These are phyloP conservation scores for Corchorus capsularis DNA, from an alignment of 345 rosid genomes.

Conservation along the genomic window DNA sequence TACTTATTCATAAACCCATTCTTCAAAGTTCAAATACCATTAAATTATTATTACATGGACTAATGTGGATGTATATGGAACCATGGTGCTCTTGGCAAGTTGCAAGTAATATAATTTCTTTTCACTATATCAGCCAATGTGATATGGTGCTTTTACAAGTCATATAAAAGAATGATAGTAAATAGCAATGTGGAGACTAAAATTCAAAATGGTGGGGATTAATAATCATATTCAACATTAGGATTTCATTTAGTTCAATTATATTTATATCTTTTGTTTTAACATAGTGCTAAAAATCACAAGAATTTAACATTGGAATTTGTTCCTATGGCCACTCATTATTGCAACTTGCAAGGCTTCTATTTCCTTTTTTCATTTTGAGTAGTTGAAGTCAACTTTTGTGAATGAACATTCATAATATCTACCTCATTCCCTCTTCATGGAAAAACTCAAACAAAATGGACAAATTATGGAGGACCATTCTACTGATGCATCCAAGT, in stretches of 20 bases:
- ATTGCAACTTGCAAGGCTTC: no score
- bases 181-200: neutral
- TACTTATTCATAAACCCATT: neutral
- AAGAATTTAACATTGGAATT: no score
- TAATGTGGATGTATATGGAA: neutral
- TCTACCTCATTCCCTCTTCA: neutral
- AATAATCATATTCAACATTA: no score
- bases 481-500: neutral
- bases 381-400: no score
- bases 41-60: neutral
- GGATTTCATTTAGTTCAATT: no score
- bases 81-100: neutral
- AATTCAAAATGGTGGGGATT: neutral
- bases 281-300: no score
- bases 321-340: no score
- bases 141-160: neutral
- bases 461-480: neutral
- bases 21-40: neutral
- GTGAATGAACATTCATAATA: neutral
- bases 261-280: no score
- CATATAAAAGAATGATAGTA: neutral
- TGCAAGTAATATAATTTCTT: neutral
- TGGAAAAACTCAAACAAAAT: no score
- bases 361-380: no score
- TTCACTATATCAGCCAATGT: no score